These are phyloP conservation scores for Lagenidium giganteum DNA, from an alignment of 352 stramenopile species.

Conservation along the genomic window DNA sequence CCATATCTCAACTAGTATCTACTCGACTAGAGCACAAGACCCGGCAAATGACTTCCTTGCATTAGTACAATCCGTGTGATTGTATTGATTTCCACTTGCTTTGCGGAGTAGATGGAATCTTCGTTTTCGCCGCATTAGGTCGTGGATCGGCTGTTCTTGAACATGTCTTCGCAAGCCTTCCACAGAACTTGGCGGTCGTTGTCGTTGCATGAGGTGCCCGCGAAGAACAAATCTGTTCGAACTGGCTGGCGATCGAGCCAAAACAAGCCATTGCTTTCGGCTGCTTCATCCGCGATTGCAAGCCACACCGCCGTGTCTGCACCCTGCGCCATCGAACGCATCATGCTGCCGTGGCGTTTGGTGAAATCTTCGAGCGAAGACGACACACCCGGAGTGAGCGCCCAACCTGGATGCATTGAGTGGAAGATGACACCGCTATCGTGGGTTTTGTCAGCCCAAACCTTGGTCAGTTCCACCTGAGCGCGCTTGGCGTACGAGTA, in stretches of 20 bases:
- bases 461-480: constrained; percentile 42
- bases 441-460: constrained; percentile 28
- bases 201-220: constrained; percentile 33
- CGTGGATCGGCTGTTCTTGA: too few relatives aligned
- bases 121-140: too few relatives aligned
- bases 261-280: constrained; percentile 28
- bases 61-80: too few relatives aligned
- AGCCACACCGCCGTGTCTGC: constrained; percentile 49
- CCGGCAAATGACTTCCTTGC: too few relatives aligned
- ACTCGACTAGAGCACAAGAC: too few relatives aligned
- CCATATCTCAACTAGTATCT: too few relatives aligned
- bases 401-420: constrained; percentile 47
- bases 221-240: constrained; percentile 34
- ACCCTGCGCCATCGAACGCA: constrained; percentile 33
- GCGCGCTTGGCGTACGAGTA: constrained; percentile 42
- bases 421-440: constrained; percentile 36
- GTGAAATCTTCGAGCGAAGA: constrained; percentile 32
- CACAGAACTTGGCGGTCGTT: constrained; percentile 31
- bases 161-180: constrained; percentile 27
- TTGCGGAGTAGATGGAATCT: too few relatives aligned
- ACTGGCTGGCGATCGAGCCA: constrained; percentile 39
- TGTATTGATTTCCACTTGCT: too few relatives aligned
- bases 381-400: constrained; percentile 31
- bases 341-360: constrained; percentile 33
- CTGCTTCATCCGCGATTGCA: constrained; percentile 31